Percentiles rank a stretch among this genome's conserved stretches.
Evolutionary conservation across 306 rosid species (phyloP).

Genomic region (Malus sieversii): DNA sequence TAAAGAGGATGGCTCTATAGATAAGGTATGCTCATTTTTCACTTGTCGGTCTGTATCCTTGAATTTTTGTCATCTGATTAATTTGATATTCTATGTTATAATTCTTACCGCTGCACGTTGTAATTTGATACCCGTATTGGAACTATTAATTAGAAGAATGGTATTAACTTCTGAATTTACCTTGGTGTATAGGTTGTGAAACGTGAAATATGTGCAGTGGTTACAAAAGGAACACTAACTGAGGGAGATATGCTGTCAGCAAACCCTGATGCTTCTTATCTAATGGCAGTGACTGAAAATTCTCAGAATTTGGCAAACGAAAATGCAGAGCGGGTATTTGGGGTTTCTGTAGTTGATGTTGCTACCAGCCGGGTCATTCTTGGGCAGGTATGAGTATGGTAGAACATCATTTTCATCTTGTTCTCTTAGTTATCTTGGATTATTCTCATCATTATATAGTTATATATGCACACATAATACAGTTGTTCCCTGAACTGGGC

Average conservation of each 20-base stretch:
- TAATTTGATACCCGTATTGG: constrained; percentile 1
- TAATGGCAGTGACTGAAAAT: constrained; percentile 75
- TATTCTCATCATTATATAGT: background rate
- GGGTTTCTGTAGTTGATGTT: constrained; percentile 78
- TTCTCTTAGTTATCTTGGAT: background rate
- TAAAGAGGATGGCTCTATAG: constrained; percentile 79
- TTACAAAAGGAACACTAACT: constrained; percentile 83
- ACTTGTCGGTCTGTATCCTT: background rate
- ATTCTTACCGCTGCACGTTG: background rate
- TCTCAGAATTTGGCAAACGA: constrained; percentile 33
- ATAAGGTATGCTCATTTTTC: constrained; percentile 45
- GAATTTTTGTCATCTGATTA: background rate
- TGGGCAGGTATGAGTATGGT: constrained; percentile 69
- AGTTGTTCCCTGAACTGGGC: background rate
- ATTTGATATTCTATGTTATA: background rate
- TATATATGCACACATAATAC: background rate
- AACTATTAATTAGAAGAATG: background rate
- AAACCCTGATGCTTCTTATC: constrained; percentile 75
- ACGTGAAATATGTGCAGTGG: constrained; percentile 68
- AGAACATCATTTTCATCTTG: background rate
- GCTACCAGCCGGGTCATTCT: constrained; percentile 76
- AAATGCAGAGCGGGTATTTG: constrained; percentile 45
- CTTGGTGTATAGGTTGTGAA: constrained; percentile 57
- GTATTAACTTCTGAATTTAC: background rate
- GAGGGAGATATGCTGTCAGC: constrained; percentile 80